Evolutionary conservation across 352 stramenopile genomes (phyloP).

Genomic region (Phytopythium cucurbitacearum): DNA sequence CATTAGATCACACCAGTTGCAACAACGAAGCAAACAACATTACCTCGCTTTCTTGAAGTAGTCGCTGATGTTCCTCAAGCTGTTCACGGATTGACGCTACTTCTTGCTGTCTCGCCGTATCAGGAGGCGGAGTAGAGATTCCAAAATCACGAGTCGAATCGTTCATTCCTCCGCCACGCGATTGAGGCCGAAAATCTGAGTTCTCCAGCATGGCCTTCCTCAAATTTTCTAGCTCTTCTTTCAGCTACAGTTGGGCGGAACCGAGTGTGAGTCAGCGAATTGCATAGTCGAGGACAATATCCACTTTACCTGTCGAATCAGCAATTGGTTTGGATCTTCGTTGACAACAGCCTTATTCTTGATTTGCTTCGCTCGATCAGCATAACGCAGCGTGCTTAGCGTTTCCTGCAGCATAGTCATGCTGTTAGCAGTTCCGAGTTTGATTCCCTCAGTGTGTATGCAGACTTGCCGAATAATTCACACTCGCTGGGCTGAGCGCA

Average conservation of each 20-base stretch:
- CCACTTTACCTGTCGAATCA: constrained; percentile 64
- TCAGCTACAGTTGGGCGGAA: constrained; percentile 30
- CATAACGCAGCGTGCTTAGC: constrained; percentile 88
- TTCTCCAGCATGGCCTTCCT: constrained; percentile 71
- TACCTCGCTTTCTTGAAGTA: constrained; percentile 76
- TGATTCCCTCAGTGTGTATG: too few species aligned
- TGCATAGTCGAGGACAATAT: too few species aligned
- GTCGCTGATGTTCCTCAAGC: constrained; percentile 70
- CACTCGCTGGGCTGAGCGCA: constrained; percentile 77
- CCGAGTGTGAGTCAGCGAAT: background rate
- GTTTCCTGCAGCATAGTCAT: constrained; percentile 60
- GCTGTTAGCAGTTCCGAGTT: too few species aligned
- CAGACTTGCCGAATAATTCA: constrained; percentile 75
- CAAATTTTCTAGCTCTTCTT: constrained; percentile 73
- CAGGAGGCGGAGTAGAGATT: constrained; percentile 13
- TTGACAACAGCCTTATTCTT: constrained; percentile 93
- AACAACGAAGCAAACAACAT: background rate
- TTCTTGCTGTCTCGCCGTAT: constrained; percentile 53
- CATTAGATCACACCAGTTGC: background rate
- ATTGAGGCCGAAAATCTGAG: constrained; percentile 41
- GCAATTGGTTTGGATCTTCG: constrained; percentile 86
- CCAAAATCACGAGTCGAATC: constrained; percentile 15
- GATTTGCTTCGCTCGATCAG: constrained; percentile 90
- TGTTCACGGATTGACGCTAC: constrained; percentile 62
- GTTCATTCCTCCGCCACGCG: constrained; percentile 25